Percentiles rank a stretch among this genome's conserved stretches.
Evolutionary conservation across 2,329 filamentous ascomycete genomes (phyloP).

Genomic region (Ophiocordyceps polyrhachis-furcata): DNA sequence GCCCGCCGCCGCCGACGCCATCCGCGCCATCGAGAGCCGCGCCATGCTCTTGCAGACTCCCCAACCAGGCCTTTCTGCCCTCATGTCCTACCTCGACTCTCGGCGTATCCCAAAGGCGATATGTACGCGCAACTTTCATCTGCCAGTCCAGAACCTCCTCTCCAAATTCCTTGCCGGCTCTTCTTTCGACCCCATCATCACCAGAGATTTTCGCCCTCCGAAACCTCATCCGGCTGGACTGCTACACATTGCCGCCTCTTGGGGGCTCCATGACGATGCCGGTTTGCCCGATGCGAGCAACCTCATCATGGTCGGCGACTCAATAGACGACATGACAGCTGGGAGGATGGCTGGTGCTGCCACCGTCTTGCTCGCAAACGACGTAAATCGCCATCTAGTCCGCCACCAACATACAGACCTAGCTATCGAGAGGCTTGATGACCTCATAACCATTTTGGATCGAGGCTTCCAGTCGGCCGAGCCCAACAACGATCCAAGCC

Average conservation of each 20-base stretch:
- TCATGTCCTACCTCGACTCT: slow-evolving; percentile 69
- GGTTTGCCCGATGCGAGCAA: slow-evolving; percentile 22
- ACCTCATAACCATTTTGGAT: slow-evolving; percentile 58
- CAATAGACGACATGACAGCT: slow-evolving; percentile 83
- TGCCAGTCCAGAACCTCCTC: slow-evolving; percentile 57
- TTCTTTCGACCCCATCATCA: slow-evolving; percentile 62
- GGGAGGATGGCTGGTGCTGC: slow-evolving; percentile 68
- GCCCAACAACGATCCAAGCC: slow-evolving; percentile 4
- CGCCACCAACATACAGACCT: slow-evolving; percentile 62
- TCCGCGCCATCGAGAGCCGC: slow-evolving; percentile 60
- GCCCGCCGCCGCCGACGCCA: slow-evolving; percentile 47
- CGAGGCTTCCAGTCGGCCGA: slow-evolving; percentile 45
- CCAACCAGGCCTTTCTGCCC: slow-evolving; percentile 55
- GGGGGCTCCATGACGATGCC: slow-evolving; percentile 35
- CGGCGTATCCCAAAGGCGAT: slow-evolving; percentile 57
- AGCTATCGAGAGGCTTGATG: slow-evolving; percentile 52
- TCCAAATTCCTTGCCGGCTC: slow-evolving; percentile 51
- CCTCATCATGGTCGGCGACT: slow-evolving; percentile 55
- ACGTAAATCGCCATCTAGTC: slow-evolving; percentile 54
- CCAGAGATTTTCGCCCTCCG: slow-evolving; percentile 62
- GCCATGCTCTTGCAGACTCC: slow-evolving; percentile 68
- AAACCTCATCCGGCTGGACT: slow-evolving; percentile 84
- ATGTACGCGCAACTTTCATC: slow-evolving; percentile 86
- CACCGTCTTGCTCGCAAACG: slow-evolving; percentile 74
- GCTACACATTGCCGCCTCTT: slow-evolving; percentile 61